Conservation (phyloP, 176 grass and related monocot species). For the Chrysopogon serrulatus region DNA sequence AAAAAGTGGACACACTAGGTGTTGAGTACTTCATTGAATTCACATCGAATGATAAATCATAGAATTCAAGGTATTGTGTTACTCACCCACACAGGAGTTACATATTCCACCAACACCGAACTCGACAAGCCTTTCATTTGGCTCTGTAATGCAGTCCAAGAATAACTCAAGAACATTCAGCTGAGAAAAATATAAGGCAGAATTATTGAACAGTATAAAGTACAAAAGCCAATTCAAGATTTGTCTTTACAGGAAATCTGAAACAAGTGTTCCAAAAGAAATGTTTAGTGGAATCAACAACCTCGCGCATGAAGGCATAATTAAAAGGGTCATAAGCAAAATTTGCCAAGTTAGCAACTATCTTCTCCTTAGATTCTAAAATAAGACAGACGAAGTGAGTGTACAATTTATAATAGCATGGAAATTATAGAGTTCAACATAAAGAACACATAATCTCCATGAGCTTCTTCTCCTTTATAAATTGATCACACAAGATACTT, state of each 20-base stretch:
- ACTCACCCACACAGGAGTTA: slow-evolving; percentile 72
- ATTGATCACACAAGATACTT: neutral
- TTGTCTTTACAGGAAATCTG: neutral
- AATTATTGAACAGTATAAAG: neutral
- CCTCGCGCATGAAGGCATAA: slow-evolving; percentile 72
- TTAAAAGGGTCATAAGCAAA: slow-evolving; percentile 95
- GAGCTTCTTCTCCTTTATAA: neutral
- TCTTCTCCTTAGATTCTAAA: slow-evolving; percentile 84
- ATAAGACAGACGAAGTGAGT: neutral
- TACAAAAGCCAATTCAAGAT: neutral
- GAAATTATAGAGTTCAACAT: neutral
- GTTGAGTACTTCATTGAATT: neutral
- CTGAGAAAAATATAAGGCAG: slow-evolving; percentile 41
- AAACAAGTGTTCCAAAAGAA: neutral
- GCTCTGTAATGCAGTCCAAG: slow-evolving; percentile 92
- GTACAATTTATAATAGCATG: neutral
- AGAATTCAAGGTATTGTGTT: neutral
- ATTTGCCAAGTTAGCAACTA: slow-evolving; percentile 76
- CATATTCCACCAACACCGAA: slow-evolving; percentile 78
- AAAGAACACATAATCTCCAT: neutral
- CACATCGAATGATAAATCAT: neutral
- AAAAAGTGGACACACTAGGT: neutral
- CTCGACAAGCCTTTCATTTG: slow-evolving; percentile 86
- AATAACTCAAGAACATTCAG: slow-evolving; percentile 90
- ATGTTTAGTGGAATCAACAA: slow-evolving; percentile 9